phyloP scores from a whole-genome alignment of 148 eudicot species.

The Camellia sinensis region DNA sequence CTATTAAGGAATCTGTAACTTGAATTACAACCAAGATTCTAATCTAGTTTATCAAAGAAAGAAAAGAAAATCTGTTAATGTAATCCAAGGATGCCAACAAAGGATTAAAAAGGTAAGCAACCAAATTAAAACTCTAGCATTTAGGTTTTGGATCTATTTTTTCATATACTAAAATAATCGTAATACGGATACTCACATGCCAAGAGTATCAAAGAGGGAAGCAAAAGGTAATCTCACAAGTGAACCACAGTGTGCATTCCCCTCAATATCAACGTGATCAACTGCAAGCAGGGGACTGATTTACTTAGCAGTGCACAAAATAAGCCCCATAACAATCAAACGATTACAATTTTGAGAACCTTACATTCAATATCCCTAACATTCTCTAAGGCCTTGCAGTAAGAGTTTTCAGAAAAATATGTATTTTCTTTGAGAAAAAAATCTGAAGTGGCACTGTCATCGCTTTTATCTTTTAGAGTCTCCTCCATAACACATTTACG shows the following conservation, averaged over 20 bases:
- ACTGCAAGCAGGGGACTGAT: constrained; percentile 51
- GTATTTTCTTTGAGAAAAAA: constrained; percentile 44
- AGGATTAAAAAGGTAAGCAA: not conserved
- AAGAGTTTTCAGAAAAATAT: constrained; percentile 65
- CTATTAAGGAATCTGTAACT: not conserved
- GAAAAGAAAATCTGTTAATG: not conserved
- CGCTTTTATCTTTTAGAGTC: constrained; percentile 33
- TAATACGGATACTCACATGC: constrained; percentile 64
- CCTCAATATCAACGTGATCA: constrained; percentile 78
- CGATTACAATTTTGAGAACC: constrained; percentile 22
- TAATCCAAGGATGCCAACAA: not conserved
- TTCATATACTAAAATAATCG: not conserved
- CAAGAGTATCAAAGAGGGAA: constrained; percentile 83
- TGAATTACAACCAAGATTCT: not conserved
- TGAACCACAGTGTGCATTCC: constrained; percentile 67
- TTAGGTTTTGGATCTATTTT: not conserved
- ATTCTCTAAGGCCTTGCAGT: constrained; percentile 74
- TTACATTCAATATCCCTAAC: constrained; percentile 77
- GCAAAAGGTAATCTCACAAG: constrained; percentile 85
- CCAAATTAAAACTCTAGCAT: too few species aligned
- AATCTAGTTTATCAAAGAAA: not conserved
- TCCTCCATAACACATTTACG: constrained; percentile 52
- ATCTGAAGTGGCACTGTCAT: constrained; percentile 38
- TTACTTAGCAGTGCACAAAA: constrained; percentile 17
- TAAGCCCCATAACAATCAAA: not conserved